Base-by-base conservation (phyloP, 495 filamentous ascomycete genomes). In the Glonium stellatum region DNA sequence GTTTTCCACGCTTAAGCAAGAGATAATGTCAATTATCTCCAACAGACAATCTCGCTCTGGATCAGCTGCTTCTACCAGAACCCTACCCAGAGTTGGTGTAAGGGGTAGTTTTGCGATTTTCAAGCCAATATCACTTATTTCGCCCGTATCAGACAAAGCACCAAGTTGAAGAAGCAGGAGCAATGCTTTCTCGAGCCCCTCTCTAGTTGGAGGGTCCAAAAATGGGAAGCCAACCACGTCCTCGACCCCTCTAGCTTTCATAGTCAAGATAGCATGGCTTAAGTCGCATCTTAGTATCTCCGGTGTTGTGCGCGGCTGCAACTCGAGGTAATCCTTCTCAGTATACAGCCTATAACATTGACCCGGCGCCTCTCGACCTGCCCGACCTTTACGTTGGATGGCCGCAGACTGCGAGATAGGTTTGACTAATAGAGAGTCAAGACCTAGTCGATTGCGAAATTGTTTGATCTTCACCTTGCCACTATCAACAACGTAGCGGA, bases 391-490 rank as follows among this genome's bases (percentile, higher is more conserved):
- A 34, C 95, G 79, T 70, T 99, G 95, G 57, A 96, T 89, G 0
- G 95, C 93, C 0, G 92, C 89, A 0, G 92, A 96, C 65, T 90
- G 88, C 0, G 93, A 97, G 36, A 99, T 91, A 2, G 89, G 86
- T 61, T 95, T 96, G 0, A 89, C 85, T 1, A 97, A 80, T 15
- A 99, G 80, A 0, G 93, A 96, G 54, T 97, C 93, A 65, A 99
- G 81, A 9, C 89, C 91, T 0, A 97, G 80, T 0, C 84, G 80
- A 11, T 87, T 82, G 1, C 91, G 85, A 74, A 92, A 97, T 60
- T 96, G 87, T 71, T 96, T 97, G 53, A 92, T 82, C 69, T 97
- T 99, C 4, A 87, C 87, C 67, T 96, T 96, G 23, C 95, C 95
- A 66, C 88, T 87, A 69, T 99, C 95, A 31, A 99, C 78, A 31